Evolutionary conservation across 192 early-diverging fungal genomes (phyloP).

Genomic region (Fimicolochytrium jonesii): DNA sequence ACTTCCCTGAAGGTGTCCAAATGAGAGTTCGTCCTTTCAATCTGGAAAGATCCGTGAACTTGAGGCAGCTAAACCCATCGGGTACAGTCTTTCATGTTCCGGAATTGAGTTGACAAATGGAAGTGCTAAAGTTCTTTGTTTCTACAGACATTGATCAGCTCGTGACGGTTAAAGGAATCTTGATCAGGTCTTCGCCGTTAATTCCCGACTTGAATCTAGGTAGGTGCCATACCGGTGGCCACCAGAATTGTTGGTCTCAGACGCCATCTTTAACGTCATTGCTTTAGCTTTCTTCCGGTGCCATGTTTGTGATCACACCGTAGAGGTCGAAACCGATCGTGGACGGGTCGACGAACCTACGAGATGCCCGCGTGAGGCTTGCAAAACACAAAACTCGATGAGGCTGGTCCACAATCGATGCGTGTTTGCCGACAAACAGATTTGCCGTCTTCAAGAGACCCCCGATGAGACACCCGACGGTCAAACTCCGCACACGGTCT

Average conservation of each 20-base stretch:
- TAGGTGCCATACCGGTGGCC: no score
- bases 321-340: constrained; percentile 75
- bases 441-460: constrained; percentile 91
- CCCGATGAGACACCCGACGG: constrained; percentile 94
- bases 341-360: constrained; percentile 84
- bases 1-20: constrained; percentile 55
- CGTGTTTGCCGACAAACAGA: constrained; percentile 88
- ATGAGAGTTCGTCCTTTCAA: constrained; percentile 86
- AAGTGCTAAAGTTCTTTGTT: no score
- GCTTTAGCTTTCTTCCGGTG: constrained; percentile 94
- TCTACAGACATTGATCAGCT: constrained; percentile 89
- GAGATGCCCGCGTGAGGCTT: constrained; percentile 72
- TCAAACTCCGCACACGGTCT: constrained; percentile 96
- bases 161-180: constrained; percentile 88
- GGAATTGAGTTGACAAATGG: no score
- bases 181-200: constrained; percentile 86
- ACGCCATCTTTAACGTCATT: no score
- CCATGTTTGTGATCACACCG: constrained; percentile 79
- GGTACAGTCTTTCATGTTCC: no score
- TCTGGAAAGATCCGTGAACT: constrained; percentile 68
- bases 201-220: constrained; percentile 91
- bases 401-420: constrained; percentile 93
- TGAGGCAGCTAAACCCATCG: constrained; percentile 90
- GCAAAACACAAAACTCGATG: constrained; percentile 78
- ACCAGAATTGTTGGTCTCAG: no score